A percentile compares a stretch with the other conserved stretches of the same genome.
These are phyloP conservation scores for Didymella pomorum DNA, from an alignment of 2,329 filamentous ascomycete genomes.

Conservation along the genomic window DNA sequence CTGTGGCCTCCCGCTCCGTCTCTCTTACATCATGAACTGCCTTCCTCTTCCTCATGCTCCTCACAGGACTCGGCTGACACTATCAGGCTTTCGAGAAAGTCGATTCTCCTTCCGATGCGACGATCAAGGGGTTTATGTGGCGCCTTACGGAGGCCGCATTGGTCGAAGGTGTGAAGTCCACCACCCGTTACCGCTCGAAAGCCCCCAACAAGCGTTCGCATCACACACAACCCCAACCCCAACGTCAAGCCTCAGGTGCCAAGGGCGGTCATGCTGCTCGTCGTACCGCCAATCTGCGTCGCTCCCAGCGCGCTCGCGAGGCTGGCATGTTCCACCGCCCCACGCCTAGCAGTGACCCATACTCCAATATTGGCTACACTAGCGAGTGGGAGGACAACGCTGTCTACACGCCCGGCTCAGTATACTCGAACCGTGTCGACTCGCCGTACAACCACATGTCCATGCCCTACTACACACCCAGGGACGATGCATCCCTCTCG, in stretches of 20 bases:
- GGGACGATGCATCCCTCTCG: not conserved
- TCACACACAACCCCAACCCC: slow-evolving; percentile 41
- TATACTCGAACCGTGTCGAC: not conserved
- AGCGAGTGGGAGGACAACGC: not conserved
- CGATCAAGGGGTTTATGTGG: slow-evolving; percentile 79
- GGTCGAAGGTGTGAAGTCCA: slow-evolving; percentile 78
- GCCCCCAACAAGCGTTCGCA: slow-evolving; percentile 54
- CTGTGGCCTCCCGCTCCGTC: no score
- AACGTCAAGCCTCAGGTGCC: slow-evolving; percentile 56
- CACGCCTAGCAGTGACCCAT: slow-evolving; percentile 29
- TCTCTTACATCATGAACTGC: not conserved
- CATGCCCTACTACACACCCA: not conserved
- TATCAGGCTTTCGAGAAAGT: slow-evolving; percentile 65
- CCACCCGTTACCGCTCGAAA: slow-evolving; percentile 67
- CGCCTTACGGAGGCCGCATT: slow-evolving; percentile 75
- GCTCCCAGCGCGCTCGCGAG: slow-evolving; percentile 32
- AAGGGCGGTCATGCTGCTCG: slow-evolving; percentile 56
- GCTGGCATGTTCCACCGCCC: slow-evolving; percentile 9
- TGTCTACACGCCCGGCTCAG: not conserved
- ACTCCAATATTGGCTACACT: slow-evolving; percentile 1
- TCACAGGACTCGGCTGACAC: slow-evolving; percentile 22
- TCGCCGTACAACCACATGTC: not conserved
- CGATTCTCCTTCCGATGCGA: slow-evolving; percentile 57
- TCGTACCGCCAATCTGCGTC: slow-evolving; percentile 36
- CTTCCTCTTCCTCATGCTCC: not conserved